A percentile compares a stretch with the other conserved stretches of the same genome.
These are phyloP conservation scores for Fusarium sp. DNA, from an alignment of 2,329 filamentous ascomycete species.

Conservation along the genomic window DNA sequence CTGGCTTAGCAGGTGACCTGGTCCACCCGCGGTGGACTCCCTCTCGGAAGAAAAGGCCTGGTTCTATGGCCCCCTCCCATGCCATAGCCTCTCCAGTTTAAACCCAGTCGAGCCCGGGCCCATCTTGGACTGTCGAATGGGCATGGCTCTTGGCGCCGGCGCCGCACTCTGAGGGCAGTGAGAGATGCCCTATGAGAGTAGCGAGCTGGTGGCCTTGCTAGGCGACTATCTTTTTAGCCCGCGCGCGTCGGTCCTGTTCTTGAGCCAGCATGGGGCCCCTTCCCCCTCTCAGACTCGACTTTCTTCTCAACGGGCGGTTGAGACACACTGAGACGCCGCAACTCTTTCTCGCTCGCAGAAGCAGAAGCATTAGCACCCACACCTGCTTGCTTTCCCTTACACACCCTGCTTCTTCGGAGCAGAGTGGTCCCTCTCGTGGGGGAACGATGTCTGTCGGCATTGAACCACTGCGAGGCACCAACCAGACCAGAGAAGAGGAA, in stretches of 20 bases:
- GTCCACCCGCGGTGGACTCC: constrained; percentile 37
- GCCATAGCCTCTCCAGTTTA: constrained; percentile 33
- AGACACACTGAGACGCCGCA: constrained; percentile 3
- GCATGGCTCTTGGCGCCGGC: constrained; percentile 38
- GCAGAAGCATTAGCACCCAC: not conserved
- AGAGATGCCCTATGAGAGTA: constrained; percentile 41
- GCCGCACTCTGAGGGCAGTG: constrained; percentile 25
- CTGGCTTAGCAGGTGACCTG: constrained; percentile 45
- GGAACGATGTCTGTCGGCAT: constrained; percentile 4
- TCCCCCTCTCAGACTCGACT: constrained; percentile 17
- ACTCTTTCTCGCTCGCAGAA: not conserved
- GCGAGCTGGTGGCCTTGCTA: constrained; percentile 39
- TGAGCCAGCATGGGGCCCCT: not conserved
- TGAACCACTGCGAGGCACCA: not conserved
- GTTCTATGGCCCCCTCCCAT: constrained; percentile 30
- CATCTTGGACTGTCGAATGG: constrained; percentile 39
- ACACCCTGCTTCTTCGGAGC: not conserved
- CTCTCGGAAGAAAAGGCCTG: constrained; percentile 35
- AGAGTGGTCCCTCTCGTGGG: constrained; percentile 22
- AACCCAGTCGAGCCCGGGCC: constrained; percentile 26
- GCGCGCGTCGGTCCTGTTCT: constrained; percentile 34
- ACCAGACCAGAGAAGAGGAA: constrained; percentile 13
- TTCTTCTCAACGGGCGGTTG: constrained; percentile 17
- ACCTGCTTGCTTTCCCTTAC: not conserved
- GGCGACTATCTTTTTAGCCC: constrained; percentile 37